A percentile compares a stretch with the other conserved stretches of the same genome.
Conservation (phyloP, 257 asterid genomes). For the Penstemon eatonii region DNA sequence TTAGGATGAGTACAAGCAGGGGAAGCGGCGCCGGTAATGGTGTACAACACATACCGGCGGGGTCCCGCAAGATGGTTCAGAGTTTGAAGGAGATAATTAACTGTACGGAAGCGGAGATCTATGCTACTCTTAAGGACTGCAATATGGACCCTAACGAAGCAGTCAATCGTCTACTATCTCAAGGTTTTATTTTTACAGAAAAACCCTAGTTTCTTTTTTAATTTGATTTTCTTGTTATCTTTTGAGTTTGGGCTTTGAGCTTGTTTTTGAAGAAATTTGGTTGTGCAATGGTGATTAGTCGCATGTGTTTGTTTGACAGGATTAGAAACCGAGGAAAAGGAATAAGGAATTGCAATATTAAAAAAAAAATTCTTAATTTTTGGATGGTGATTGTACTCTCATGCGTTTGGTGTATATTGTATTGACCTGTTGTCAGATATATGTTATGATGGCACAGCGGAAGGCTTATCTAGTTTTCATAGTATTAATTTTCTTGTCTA, state of each 20-base stretch:
- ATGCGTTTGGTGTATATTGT: neutral
- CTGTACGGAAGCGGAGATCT: conserved; percentile 90
- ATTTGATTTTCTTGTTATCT: neutral
- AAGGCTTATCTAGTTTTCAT: no score
- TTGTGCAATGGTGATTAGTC: neutral
- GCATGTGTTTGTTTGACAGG: conserved; percentile 13
- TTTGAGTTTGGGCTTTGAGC: neutral
- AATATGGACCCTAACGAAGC: conserved; percentile 99
- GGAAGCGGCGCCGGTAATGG: conserved; percentile 49
- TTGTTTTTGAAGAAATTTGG: conserved; percentile 6
- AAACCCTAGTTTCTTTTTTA: conserved; percentile 20
- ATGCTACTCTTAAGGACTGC: conserved; percentile 91
- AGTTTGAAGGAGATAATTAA: conserved; percentile 92
- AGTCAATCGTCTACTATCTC: conserved; percentile 78
- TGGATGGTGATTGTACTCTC: neutral
- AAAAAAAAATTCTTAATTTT: neutral
- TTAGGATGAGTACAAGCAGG: conserved; percentile 50
- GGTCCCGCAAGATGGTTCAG: conserved; percentile 75
- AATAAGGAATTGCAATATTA: neutral
- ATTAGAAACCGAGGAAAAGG: neutral
- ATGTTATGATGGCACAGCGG: no score
- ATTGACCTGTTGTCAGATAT: neutral
- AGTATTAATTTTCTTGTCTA: no score
- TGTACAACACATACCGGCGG: conserved; percentile 66
- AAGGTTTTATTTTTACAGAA: conserved; percentile 46